These are phyloP conservation scores for Stephanodiscus minutulus DNA, from an alignment of 108 stramenopile species.

Conservation along the genomic window DNA sequence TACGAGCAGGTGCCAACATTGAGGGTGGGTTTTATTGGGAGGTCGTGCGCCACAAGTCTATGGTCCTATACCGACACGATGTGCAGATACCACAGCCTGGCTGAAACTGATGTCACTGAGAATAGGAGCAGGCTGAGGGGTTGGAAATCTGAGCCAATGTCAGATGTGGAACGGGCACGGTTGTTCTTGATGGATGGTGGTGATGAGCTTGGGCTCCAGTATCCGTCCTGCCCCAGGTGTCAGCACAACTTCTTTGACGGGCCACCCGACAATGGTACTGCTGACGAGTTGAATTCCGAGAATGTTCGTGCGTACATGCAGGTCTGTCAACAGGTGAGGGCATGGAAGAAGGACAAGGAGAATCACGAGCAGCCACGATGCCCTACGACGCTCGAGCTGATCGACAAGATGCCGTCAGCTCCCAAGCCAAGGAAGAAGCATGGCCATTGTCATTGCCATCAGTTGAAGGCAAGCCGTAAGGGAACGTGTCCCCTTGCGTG, in stretches of 20 bases:
- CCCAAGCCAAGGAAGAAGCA: neutral
- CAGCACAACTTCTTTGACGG: neutral
- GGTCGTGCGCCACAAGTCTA: neutral
- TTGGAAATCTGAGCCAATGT: slow-evolving; percentile 1
- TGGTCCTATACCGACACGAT: neutral
- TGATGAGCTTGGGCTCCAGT: neutral
- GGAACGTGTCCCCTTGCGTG: neutral
- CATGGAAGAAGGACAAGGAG: slow-evolving; percentile 3
- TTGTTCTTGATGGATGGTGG: neutral
- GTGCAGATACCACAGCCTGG: neutral
- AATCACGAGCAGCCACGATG: neutral
- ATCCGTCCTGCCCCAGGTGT: neutral
- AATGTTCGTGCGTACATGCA: neutral
- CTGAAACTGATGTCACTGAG: neutral
- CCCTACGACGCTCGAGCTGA: neutral
- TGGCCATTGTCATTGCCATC: neutral
- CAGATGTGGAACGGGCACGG: neutral
- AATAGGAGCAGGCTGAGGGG: slow-evolving; percentile 1
- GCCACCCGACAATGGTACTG: neutral
- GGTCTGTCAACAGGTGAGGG: neutral
- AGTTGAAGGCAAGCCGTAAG: neutral
- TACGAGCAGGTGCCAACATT: neutral
- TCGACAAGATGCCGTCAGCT: neutral
- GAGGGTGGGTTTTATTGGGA: neutral
- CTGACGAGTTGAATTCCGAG: neutral